phyloP scores from a whole-genome alignment of 169 alveolate genomes.

The Neospora caninum region DNA sequence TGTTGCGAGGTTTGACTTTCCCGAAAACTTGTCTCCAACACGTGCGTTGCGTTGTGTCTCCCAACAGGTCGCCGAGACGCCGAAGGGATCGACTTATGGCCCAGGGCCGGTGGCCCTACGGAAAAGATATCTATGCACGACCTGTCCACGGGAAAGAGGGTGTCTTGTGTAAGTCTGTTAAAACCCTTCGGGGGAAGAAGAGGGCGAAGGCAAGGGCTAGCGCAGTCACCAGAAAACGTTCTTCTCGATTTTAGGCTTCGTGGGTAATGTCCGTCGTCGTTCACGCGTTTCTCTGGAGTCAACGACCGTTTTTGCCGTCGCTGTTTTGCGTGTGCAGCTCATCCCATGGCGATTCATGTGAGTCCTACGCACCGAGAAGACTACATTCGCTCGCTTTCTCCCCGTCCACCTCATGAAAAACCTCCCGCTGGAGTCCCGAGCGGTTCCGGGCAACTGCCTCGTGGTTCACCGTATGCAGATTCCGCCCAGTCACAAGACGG shows the following conservation, averaged over 20 bases:
- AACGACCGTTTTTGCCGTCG: too few species aligned
- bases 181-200: background rate
- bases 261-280: too few species aligned
- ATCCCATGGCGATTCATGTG: constrained; percentile 27
- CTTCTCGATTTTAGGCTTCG: too few species aligned
- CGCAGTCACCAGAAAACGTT: too few species aligned
- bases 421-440: background rate
- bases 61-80: background rate
- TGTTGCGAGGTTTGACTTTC: too few species aligned
- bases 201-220: too few species aligned
- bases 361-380: constrained; percentile 14
- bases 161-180: background rate
- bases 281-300: too few species aligned
- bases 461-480: background rate
- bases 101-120: constrained; percentile 10
- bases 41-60: background rate
- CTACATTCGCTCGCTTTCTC: background rate
- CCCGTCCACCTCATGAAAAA: background rate
- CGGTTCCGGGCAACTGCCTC: background rate
- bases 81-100: background rate
- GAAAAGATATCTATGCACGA: background rate
- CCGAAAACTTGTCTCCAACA: background rate
- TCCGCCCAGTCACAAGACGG: background rate
- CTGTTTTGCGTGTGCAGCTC: background rate
- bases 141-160: background rate